Percentiles rank a stretch among this genome's conserved stretches.
phyloP scores from a whole-genome alignment of 139 green algal genomes.

The Tetradesmus obliquus region DNA sequence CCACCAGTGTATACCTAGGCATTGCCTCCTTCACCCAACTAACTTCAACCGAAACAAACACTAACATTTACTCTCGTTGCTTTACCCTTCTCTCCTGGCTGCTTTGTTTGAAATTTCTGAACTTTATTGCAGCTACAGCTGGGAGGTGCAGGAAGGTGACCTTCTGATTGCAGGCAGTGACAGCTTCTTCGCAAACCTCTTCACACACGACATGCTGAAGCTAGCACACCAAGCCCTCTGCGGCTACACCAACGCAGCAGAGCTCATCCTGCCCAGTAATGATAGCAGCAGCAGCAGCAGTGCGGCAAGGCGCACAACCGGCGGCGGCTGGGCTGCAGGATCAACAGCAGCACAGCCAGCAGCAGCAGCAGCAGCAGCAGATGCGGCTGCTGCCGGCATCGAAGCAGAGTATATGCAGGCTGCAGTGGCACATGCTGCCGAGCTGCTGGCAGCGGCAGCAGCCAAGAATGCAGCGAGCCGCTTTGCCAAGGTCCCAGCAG shows the following conservation, averaged over 20 bases:
- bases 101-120: no score
- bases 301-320: neutral
- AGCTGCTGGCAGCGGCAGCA: neutral
- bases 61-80: no score
- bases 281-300: neutral
- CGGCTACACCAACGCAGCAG: neutral
- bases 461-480: neutral
- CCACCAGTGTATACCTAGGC: no score
- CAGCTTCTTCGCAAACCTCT: neutral
- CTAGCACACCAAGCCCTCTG: neutral
- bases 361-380: neutral
- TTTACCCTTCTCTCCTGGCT: no score
- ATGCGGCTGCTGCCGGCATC: neutral
- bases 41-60: no score
- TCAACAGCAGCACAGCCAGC: neutral
- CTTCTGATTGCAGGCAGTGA: neutral
- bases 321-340: neutral
- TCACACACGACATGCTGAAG: neutral
- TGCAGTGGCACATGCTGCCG: neutral
- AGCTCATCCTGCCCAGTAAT: neutral
- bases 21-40: no score
- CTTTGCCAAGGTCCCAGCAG: neutral
- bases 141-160: neutral
- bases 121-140: neutral
- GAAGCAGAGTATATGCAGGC: neutral